These are phyloP conservation scores for Euclidium syriacum DNA, from an alignment of 345 rosid species.

Conservation along the genomic window DNA sequence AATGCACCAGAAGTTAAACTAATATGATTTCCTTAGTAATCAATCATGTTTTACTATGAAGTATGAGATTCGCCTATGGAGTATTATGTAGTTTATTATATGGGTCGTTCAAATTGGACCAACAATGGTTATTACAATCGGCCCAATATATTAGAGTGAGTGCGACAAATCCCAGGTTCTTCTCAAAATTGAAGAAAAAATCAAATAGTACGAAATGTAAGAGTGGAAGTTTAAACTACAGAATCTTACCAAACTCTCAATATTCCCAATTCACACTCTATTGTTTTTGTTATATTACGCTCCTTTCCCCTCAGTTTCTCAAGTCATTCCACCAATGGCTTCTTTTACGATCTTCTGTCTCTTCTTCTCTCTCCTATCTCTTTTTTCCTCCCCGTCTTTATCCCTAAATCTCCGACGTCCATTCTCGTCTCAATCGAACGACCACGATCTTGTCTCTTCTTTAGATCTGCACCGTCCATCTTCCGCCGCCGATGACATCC, in stretches of 20 bases:
- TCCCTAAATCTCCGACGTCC: slow-evolving; percentile 13
- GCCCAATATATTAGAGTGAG: neutral
- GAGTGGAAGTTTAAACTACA: no score
- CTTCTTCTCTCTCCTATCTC: slow-evolving; percentile 12
- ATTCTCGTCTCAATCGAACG: slow-evolving; percentile 14
- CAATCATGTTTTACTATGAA: no score
- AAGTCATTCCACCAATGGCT: neutral
- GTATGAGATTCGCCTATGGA: no score
- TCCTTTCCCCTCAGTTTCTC: neutral
- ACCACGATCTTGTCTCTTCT: slow-evolving; percentile 20
- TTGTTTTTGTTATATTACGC: neutral
- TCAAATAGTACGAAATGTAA: no score
- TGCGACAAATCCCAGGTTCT: no score
- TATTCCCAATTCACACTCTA: neutral
- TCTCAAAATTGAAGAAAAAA: no score
- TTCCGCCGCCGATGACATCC: slow-evolving; percentile 38
- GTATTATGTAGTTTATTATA: no score
- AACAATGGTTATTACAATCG: neutral
- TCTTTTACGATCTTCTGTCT: slow-evolving; percentile 14
- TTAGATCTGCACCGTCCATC: slow-evolving; percentile 9
- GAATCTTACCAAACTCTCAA: neutral
- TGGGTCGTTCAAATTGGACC: neutral
- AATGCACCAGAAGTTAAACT: no score
- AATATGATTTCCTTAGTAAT: no score
- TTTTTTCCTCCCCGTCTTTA: neutral